Base-by-base conservation (phyloP, 2,329 filamentous ascomycete species). In the Botrytis paeoniae region DNA sequence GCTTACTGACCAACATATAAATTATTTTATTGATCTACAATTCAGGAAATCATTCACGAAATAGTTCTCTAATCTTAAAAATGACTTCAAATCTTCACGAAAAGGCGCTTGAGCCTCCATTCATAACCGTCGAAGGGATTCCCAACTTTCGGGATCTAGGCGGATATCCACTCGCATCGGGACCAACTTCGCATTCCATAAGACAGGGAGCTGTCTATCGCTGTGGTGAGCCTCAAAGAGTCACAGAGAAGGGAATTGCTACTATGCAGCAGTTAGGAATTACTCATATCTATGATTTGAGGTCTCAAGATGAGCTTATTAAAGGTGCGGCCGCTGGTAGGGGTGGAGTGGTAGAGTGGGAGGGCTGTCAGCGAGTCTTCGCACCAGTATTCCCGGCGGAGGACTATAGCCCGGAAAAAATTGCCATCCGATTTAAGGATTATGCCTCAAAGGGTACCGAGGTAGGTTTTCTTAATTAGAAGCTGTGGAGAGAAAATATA, bases 141-240 rank as follows among this genome's bases (percentile, higher is more conserved):
- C 85, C 84, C 75, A 93, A 94, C 82, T 90, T 93, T 79, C 87
- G 92, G 71, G 90, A 92, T 79, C 83, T 91, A 39, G 90, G 90
- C 75, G 89, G 89, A 62, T 89, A 90, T 75, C 83, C 85, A 16
- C 79, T 88, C 63, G 73, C 80, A 39, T 77, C 75, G 6, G 73
- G 78, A 20, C 78, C 80, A 51, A 16, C 78, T 72, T 69, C 64
- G n/a, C 83, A 81, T 79, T 82, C 81, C 70, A 80, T 92, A 74
- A 85, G 86, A 39, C 83, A 83, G 35, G 84, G 85, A 45, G 78
- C 89, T 43, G 82, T 92, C 73, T 95, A 89, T 82, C 90, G 93
- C 73, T 89, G 89, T 66, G 92, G 90, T 3, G 91, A 93, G 76
- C 89, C 91, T 25, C 88, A 87, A 29, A 83, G 83, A 73, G 83